Conservation (phyloP, 2,329 filamentous ascomycete genomes). For the Pseudopyricularia javanii region DNA sequence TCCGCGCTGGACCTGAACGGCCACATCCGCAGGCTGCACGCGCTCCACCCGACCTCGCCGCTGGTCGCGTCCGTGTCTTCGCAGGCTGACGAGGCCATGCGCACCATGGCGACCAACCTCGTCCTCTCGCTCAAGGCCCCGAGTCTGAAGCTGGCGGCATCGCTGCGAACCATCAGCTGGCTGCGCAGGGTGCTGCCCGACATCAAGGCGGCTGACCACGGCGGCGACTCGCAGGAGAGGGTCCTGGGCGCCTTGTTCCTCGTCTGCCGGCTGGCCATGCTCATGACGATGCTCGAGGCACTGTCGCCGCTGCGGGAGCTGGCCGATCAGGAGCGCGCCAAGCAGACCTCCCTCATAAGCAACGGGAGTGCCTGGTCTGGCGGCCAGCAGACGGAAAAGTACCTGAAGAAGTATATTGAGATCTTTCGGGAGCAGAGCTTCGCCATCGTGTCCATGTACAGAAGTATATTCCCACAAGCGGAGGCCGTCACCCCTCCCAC, state of each 20-base stretch:
- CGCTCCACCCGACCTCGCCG: conserved; percentile 67
- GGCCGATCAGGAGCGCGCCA: conserved; percentile 68
- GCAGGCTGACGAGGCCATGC: conserved; percentile 80
- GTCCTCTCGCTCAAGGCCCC: conserved; percentile 66
- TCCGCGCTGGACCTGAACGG: conserved; percentile 82
- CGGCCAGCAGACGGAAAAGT: conserved; percentile 88
- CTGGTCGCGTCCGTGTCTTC: conserved; percentile 60
- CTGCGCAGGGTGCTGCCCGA: conserved; percentile 78
- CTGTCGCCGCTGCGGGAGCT: conserved; percentile 76
- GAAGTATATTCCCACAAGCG: conserved; percentile 63
- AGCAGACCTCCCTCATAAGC: conserved; percentile 22
- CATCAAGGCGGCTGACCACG: conserved; percentile 32
- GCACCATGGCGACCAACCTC: conserved; percentile 75
- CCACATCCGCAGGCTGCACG: conserved; percentile 80
- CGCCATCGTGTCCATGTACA: conserved; percentile 87
- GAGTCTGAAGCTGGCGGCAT: conserved; percentile 74
- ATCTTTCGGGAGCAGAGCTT: conserved; percentile 98
- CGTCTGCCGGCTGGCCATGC: conserved; percentile 69
- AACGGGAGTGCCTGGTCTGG: conserved; percentile 41
- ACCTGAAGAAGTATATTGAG: conserved; percentile 89
- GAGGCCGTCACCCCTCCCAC: conserved; percentile 7
- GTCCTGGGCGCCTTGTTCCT: conserved; percentile 75
- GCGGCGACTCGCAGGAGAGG: conserved; percentile 39
- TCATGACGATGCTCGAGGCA: conserved; percentile 69
- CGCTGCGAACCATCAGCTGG: conserved; percentile 86